Conservation (phyloP, 768 basidiomycete species). For the Lenzites betulinus region DNA sequence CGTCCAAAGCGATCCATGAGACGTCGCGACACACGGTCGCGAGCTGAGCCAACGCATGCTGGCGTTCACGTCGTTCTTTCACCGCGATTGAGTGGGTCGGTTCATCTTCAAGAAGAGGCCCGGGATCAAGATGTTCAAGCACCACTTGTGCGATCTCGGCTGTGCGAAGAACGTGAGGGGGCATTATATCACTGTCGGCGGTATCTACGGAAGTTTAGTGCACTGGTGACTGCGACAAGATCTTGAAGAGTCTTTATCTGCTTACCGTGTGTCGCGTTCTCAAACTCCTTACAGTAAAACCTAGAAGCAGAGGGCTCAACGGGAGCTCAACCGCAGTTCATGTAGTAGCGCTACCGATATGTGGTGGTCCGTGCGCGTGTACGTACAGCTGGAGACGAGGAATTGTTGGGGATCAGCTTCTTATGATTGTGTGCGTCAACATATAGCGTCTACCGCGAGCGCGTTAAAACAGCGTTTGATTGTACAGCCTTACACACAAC, state of each 20-base stretch:
- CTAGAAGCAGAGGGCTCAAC: no score
- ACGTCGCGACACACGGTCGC: neutral
- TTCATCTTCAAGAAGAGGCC: neutral
- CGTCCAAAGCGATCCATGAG: neutral
- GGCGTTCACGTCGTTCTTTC: conserved; percentile 37
- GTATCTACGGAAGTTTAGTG: no score
- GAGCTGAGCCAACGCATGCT: neutral
- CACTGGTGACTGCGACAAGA: neutral
- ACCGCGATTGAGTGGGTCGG: conserved; percentile 36
- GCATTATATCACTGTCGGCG: neutral
- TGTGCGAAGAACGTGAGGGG: no score
- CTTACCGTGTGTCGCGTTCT: no score
- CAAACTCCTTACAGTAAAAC: no score
- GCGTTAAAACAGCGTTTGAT: no score
- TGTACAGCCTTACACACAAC: no score
- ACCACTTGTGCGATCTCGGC: neutral
- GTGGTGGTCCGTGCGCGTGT: neutral
- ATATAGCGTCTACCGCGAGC: no score
- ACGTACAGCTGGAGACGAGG: neutral
- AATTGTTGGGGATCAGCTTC: neutral
- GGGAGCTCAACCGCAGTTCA: no score
- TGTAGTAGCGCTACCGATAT: no score
- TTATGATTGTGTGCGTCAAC: no score
- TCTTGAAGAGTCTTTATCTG: no score
- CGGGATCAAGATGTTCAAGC: neutral